Evolutionary conservation across 1,139 yeast genomes (phyloP), one percentile per base, ranked within the genome.

Genomic region (Saccharomycopsis hybrid): DNA sequence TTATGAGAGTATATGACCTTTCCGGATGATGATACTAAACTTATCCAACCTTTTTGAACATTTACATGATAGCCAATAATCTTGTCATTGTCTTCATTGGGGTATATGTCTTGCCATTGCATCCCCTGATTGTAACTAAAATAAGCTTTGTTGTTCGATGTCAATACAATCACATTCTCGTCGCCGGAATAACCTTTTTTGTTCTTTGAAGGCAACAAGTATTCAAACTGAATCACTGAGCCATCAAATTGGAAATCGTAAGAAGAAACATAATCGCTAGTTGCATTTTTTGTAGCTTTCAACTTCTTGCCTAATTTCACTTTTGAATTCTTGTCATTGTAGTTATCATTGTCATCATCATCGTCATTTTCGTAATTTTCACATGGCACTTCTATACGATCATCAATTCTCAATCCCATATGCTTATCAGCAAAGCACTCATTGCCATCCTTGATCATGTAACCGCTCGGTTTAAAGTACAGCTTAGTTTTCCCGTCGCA

Each of bases 61-160:
- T 44, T 38, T 5, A 44, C 69, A 52, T 68, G 69, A 4, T 71
- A 70, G 44, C 86, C 85, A 3, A 69, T 51, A 33, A 82, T 68
- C 7, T 68, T 66, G 29, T 75, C 77, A 28, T 65, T 63, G 13
- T 73, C 62, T 25, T 61, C 71, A 29, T 5, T 18, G 9, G 30
- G 27, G 4, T 18, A 18, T 13, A 73, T 67, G 50, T 65, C 65
- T 9, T 66, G 70, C 71, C 85, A 83, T 1, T 63, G 59, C 1
- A 65, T 58, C n/a, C 94, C 92, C 37, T 86, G 88, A 61, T 84
- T 76, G 58, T 75, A 78, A 2, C 89, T 79, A n/a, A 82, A 70
- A 56, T 65, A 78, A 2, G 76, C 69, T 8, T 65, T 63, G 38
- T 72, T 68, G 25, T 69, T 64, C 38, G 62, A 62, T 1, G 87